Percentiles rank a stretch among this genome's conserved stretches.
Conservation (phyloP, 2,329 filamentous ascomycete genomes). For the Monilinia fructigena region DNA sequence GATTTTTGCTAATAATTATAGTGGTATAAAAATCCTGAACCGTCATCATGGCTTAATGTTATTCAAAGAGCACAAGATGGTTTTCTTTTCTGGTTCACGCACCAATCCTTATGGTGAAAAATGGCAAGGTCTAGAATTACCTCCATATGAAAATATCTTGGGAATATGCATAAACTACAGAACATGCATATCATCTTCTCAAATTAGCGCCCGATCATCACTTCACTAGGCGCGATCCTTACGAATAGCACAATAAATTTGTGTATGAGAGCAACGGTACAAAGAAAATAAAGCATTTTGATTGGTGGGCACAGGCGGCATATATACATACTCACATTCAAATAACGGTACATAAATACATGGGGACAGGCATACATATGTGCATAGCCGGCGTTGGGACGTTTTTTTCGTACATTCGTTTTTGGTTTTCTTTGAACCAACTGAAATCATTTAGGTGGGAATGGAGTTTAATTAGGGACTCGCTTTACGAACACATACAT, state of each 20-base stretch:
- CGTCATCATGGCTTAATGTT: slow-evolving; percentile 54
- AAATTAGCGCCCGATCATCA: background rate
- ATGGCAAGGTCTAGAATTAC: slow-evolving; percentile 50
- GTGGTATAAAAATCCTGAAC: slow-evolving; percentile 56
- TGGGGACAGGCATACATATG: slow-evolving; percentile 5
- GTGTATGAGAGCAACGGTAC: slow-evolving; percentile 14
- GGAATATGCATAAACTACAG: slow-evolving; percentile 30
- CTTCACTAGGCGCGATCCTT: background rate
- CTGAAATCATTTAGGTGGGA: background rate
- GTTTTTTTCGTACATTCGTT: slow-evolving; percentile 1
- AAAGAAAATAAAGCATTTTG: slow-evolving; percentile 9
- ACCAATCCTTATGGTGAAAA: slow-evolving; percentile 54
- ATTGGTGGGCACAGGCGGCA: slow-evolving; percentile 9
- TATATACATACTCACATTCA: background rate
- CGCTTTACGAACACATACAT: background rate
- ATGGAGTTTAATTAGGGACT: slow-evolving; percentile 4
- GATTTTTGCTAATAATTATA: slow-evolving; percentile 33
- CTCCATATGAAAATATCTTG: slow-evolving; percentile 52
- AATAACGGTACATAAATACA: slow-evolving; percentile 7
- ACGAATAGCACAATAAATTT: slow-evolving; percentile 6
- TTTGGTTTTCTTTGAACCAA: background rate
- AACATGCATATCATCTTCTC: background rate
- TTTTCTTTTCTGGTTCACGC: slow-evolving; percentile 52
- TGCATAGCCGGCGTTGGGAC: slow-evolving; percentile 18
- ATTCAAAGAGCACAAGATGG: slow-evolving; percentile 54